Percentiles rank a stretch among this genome's conserved stretches.
phyloP scores from a whole-genome alignment of 2,329 filamentous ascomycete genomes.

The Ophiostoma australiae region DNA sequence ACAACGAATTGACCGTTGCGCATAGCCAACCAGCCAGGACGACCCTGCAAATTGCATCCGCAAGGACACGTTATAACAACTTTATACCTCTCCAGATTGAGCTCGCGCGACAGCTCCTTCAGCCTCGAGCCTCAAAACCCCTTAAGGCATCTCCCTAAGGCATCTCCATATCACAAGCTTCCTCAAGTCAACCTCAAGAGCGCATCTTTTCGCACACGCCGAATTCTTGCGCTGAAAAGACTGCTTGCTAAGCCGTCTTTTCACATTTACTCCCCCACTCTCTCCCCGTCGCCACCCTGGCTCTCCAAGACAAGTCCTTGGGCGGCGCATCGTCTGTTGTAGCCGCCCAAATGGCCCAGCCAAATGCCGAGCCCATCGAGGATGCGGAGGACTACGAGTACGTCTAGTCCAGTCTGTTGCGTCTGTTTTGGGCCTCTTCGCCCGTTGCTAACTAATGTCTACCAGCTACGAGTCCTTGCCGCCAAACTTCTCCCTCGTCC shows the following conservation, averaged over 20 bases:
- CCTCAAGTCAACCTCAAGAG: background rate
- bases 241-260: constrained; percentile 12
- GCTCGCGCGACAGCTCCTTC: background rate
- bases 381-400: constrained; percentile 65
- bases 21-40: background rate
- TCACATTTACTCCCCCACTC: background rate
- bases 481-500: constrained; percentile 85
- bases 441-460: background rate
- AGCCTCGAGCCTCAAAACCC: too few relatives aligned
- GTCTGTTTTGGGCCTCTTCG: background rate
- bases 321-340: constrained; percentile 61
- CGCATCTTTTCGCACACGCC: background rate
- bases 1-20: constrained; percentile 7
- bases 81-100: background rate
- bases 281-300: constrained; percentile 50
- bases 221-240: background rate
- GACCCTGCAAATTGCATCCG: background rate
- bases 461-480: constrained; percentile 83
- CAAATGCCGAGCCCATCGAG: constrained; percentile 57
- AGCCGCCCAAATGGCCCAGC: constrained; percentile 67
- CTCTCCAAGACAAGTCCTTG: constrained; percentile 56
- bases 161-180: background rate
- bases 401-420: constrained; percentile 33
- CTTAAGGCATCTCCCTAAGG: too few relatives aligned
- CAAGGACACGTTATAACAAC: background rate